These are phyloP conservation scores for Colletotrichum euphorbiae DNA, from an alignment of 2,329 filamentous ascomycete species.

Conservation along the genomic window DNA sequence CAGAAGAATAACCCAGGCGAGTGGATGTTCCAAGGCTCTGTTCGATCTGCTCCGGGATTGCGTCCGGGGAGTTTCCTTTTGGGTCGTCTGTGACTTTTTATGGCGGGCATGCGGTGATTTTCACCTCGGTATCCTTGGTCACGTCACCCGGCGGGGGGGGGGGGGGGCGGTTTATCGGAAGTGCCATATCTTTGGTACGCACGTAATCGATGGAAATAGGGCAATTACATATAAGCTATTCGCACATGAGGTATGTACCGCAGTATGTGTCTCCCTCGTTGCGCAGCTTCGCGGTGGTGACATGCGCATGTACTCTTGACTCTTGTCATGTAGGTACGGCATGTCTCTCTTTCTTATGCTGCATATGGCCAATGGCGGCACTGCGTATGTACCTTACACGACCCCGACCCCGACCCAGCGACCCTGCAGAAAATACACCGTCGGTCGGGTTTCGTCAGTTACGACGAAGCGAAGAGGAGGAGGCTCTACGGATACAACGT, in stretches of 20 bases:
- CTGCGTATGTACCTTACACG: no score
- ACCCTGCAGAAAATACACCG: no score
- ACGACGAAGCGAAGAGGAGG: no score
- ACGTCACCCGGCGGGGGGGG: neutral
- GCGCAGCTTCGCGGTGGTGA: neutral
- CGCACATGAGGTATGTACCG: no score
- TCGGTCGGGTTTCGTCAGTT: no score
- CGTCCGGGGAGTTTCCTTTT: conserved; percentile 25
- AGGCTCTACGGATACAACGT: no score
- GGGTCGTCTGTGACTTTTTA: conserved; percentile 15
- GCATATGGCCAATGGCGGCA: neutral
- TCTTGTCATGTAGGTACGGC: neutral
- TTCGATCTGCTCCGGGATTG: conserved; percentile 40
- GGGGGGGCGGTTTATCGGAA: no score
- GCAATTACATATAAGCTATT: no score
- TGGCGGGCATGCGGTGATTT: conserved; percentile 5
- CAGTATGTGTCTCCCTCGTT: no score
- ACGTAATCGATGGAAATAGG: no score
- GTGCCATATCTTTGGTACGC: no score
- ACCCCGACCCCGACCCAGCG: no score
- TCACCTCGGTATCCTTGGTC: neutral
- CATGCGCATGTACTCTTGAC: neutral
- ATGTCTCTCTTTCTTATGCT: neutral
- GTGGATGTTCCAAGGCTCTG: conserved; percentile 36
- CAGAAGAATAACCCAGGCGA: conserved; percentile 35